Base-by-base conservation (phyloP, 2,329 filamentous ascomycete genomes). In the Thielaviopsis ethacetica region DNA sequence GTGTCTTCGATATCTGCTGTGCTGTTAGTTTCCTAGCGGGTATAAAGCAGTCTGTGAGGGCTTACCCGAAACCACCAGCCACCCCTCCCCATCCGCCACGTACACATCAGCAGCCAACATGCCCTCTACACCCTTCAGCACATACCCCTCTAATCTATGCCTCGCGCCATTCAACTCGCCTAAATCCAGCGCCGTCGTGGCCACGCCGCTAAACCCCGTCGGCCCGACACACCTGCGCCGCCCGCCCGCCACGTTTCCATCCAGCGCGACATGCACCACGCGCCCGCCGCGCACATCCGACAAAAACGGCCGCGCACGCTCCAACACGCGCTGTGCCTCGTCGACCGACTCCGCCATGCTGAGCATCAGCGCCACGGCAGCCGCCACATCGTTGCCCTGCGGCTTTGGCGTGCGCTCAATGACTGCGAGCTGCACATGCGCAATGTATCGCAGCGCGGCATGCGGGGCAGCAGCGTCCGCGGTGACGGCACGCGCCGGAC, bases 1-100 rank as follows among this genome's bases (percentile, higher is more conserved):
- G 91, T 95, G 71, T 97, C 91, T 67, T 97, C 93, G 64, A 97
- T 81, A 66, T 97, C 91, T 84, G 34, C 91, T 84, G 34, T 24
- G 13, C 24, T 50, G 55, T 68, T 60, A 67, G 64, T 19, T 47
- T 52, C 13, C 17, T 34, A 6, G 4, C 13, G 1, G 6, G 10
- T 47, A 15, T 52, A 19, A 41, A 12, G n/a, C 17, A 3, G 27
- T 21, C 10, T 21, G 27, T 2, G 1, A 38, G 19, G 12, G 41
- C 71, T 56, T 70, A 83, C 81, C 81, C 47, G 86, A 91, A 63
- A 96, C 83, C 13, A 97, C 73, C 13, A 81, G 82, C 90, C 90
- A 96, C 7, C 91, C 91, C 54, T 86, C 81, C 0, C 85, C 80
- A 19, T 81, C 83, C 0, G 87, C 86, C 66, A 86, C 90, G 19